Evolutionary conservation across 352 stramenopile genomes (phyloP).

Genomic region (Phytopythium mirpurense): DNA sequence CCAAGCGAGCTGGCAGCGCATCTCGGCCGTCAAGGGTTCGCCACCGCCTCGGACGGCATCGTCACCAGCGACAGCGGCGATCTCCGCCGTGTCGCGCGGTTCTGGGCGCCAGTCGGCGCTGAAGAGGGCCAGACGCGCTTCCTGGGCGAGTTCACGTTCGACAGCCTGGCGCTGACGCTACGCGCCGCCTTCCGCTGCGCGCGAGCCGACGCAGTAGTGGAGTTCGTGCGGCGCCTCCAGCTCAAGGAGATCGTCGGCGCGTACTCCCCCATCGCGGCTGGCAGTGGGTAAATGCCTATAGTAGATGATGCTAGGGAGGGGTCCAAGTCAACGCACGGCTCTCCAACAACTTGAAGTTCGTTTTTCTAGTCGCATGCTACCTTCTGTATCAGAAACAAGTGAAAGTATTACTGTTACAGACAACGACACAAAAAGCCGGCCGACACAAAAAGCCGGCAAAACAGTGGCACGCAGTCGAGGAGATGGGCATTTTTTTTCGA

Average conservation of each 20-base stretch:
- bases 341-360: no score
- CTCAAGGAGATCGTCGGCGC: constrained; percentile 71
- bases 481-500: no score
- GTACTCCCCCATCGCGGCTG: constrained; percentile 30
- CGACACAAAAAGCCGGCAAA: no score
- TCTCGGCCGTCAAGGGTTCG: constrained; percentile 43
- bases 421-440: no score
- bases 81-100: constrained; percentile 34
- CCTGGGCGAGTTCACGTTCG: constrained; percentile 63
- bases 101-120: constrained; percentile 42
- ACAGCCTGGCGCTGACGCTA: constrained; percentile 64
- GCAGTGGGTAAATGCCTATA: not conserved
- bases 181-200: constrained; percentile 55
- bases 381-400: no score
- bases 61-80: constrained; percentile 11
- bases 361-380: no score
- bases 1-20: constrained; percentile 32
- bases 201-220: constrained; percentile 47
- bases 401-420: no score
- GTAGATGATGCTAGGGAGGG: no score
- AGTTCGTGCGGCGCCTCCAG: constrained; percentile 64
- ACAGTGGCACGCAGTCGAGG: no score
- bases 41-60: constrained; percentile 42
- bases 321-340: no score
- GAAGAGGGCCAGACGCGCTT: constrained; percentile 28